A percentile compares a stretch with the other conserved stretches of the same genome.
These are phyloP conservation scores for Kregervanrija delftensis DNA, from an alignment of 805 yeast genomes.

Conservation along the genomic window DNA sequence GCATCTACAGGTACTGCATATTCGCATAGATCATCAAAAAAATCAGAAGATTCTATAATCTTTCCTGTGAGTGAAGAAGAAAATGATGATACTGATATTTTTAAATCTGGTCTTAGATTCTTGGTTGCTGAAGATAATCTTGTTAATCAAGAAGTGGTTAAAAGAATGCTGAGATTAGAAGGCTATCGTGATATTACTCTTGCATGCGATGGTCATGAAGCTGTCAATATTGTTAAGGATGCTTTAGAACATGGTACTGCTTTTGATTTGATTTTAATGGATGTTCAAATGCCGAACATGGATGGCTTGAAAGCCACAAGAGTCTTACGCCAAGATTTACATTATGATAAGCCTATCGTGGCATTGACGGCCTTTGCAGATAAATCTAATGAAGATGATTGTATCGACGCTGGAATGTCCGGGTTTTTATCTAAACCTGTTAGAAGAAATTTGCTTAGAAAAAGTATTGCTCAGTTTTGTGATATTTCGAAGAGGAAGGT, in stretches of 20 bases:
- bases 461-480: conserved; percentile 45
- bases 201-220: conserved; percentile 90
- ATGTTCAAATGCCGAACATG: conserved; percentile 92
- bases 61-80: background rate
- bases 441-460: conserved; percentile 58
- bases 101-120: conserved; percentile 32
- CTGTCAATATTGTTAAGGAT: conserved; percentile 58
- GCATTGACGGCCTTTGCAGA: conserved; percentile 96
- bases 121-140: conserved; percentile 91
- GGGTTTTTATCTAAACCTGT: conserved; percentile 89
- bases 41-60: conserved; percentile 13
- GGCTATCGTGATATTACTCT: conserved; percentile 65
- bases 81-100: background rate
- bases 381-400: conserved; percentile 78
- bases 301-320: conserved; percentile 86
- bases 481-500: no score
- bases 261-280: conserved; percentile 86
- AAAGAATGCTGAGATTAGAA: conserved; percentile 79
- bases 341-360: conserved; percentile 69
- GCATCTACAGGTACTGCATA: conserved; percentile 49
- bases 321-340: conserved; percentile 56
- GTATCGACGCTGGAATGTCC: conserved; percentile 86
- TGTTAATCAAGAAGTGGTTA: conserved; percentile 92
- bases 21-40: conserved; percentile 21
- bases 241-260: conserved; percentile 32